Evolutionary conservation across 1,139 yeast genomes (phyloP), one percentile per base, ranked within the genome.

Genomic region (Candida sp.): DNA sequence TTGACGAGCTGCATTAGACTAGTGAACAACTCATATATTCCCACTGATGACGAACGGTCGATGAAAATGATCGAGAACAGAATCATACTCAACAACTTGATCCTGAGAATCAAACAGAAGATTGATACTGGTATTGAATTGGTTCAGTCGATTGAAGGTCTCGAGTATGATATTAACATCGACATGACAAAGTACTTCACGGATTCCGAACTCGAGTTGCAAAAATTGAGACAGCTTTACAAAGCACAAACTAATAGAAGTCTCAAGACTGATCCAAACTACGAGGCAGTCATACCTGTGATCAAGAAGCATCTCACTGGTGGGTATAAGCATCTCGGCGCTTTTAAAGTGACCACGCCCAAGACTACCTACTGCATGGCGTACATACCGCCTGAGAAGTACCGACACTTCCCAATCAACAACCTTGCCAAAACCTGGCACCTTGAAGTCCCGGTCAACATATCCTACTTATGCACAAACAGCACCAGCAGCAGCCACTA

Each of bases 361-460:
- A 66, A 64, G 46, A 55, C 49, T 0, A 63, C 61, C 27, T 67
- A 70, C 48, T 34, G 51, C 5, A 50, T 77, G 11, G 63, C 61
- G 12, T 76, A 75, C 53, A 67, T 75, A 23, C 68, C 75, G 2
- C 78, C 79, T 2, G 49, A 54, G 25, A 55, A 56, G n/a, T 67
- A 61, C 49, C 57, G 76, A 47, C 45, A 44, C 22, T 43, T 41
- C 2, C 37, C 52, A 2, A 46, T 46, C 1, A 50, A 51, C 4
- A 58, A 55, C 31, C 49, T 57, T 9, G 48, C 60, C 26, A 31
- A 45, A 1, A 53, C 66, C 26, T 69, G 78, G 72, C 63, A 63
- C 12, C 22, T 73, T 3, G 54, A 60, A 6, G 58, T 77, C n/a
- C 80, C 80, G 0, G 35, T 75, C 26, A 63, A 65, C 5, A 58